A percentile compares a stretch with the other conserved stretches of the same genome.
Evolutionary conservation across 495 filamentous ascomycete species (phyloP).

Genomic region (Hypoxylon subgilvum): DNA sequence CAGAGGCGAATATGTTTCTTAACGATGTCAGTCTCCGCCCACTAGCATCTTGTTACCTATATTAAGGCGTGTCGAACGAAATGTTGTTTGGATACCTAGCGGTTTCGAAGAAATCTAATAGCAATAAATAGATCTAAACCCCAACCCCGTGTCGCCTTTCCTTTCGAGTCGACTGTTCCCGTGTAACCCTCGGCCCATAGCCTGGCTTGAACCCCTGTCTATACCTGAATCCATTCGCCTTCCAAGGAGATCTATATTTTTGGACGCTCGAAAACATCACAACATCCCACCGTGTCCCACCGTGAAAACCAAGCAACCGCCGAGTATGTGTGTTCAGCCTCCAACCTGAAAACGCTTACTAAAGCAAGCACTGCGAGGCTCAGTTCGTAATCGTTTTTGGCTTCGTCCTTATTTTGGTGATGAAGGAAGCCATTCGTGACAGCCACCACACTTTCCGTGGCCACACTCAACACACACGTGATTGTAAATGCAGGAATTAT

Average conservation of each 20-base stretch:
- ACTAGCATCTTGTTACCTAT: no score
- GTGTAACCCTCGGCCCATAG: neutral
- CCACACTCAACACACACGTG: neutral
- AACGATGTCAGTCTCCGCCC: neutral
- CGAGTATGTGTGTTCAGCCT: neutral
- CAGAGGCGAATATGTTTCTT: neutral
- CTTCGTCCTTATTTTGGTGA: no score
- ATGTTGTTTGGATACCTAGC: neutral
- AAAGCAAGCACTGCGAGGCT: neutral
- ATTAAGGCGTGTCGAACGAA: no score
- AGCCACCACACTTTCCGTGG: neutral
- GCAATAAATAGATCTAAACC: conserved; percentile 1
- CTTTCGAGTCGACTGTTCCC: conserved; percentile 1
- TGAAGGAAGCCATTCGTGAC: neutral
- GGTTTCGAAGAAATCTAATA: conserved; percentile 8
- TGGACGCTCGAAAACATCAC: conserved; percentile 9
- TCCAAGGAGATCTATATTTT: neutral
- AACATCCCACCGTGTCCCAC: neutral
- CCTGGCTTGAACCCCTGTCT: conserved; percentile 17
- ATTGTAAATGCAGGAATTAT: conserved; percentile 12
- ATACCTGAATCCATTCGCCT: neutral
- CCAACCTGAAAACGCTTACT: neutral
- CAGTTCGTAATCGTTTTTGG: conserved; percentile 9
- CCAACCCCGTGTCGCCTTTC: neutral
- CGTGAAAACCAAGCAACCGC: neutral